Evolutionary conservation across 257 asterid species (phyloP).

Genomic region (Capsicum chinense): DNA sequence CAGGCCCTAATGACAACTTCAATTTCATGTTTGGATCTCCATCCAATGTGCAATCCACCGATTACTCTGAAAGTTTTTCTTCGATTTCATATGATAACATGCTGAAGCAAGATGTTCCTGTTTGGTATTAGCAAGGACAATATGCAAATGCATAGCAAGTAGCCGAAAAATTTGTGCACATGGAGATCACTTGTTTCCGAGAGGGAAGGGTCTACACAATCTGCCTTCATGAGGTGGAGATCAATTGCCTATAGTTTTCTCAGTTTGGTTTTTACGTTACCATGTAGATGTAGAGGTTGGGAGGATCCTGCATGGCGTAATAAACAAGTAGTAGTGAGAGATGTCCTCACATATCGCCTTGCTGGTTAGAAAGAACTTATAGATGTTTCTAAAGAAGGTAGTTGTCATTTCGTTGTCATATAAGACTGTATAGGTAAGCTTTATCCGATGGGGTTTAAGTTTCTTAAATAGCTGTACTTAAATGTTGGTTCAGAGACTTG

Average conservation of each 20-base stretch:
- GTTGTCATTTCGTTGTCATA: neutral
- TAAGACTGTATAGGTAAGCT: slow-evolving; percentile 18
- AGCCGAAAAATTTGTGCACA: neutral
- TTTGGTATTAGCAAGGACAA: slow-evolving; percentile 43
- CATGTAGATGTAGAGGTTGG: slow-evolving; percentile 20
- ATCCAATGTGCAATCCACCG: slow-evolving; percentile 40
- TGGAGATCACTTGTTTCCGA: slow-evolving; percentile 6
- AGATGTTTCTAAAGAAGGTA: slow-evolving; percentile 24
- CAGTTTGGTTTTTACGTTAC: slow-evolving; percentile 17
- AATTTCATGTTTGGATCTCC: slow-evolving; percentile 50
- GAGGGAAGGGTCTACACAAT: neutral
- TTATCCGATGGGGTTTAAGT: neutral
- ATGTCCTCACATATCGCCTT: neutral
- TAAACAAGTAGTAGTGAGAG: slow-evolving; percentile 1
- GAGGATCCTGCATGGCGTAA: neutral
- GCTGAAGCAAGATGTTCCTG: slow-evolving; percentile 45
- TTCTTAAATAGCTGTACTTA: neutral
- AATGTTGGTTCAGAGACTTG: neutral
- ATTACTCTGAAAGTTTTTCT: slow-evolving; percentile 43
- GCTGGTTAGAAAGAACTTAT: slow-evolving; percentile 33
- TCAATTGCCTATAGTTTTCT: slow-evolving; percentile 18
- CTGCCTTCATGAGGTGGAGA: neutral
- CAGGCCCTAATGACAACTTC: slow-evolving; percentile 37
- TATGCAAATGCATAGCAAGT: neutral
- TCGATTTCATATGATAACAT: slow-evolving; percentile 25